Evolutionary conservation across 441 rosid genomes (phyloP).

Genomic region (Adansonia gregorii): DNA sequence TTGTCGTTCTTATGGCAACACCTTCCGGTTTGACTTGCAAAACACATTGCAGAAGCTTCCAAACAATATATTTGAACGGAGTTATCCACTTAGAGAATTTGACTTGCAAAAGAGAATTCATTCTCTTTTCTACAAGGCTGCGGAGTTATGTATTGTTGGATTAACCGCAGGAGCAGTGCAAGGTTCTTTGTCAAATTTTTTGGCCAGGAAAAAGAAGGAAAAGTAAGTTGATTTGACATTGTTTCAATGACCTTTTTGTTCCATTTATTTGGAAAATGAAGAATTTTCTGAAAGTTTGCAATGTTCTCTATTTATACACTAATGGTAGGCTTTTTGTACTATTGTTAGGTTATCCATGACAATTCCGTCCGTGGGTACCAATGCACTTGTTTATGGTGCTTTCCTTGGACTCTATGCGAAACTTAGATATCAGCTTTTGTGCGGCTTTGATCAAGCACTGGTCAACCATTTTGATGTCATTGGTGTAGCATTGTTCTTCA

Average conservation of each 20-base stretch:
- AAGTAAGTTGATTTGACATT: conserved; percentile 50
- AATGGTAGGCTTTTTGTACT: conserved; percentile 19
- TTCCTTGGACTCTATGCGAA: conserved; percentile 90
- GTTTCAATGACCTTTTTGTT: not conserved
- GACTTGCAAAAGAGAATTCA: conserved; percentile 84
- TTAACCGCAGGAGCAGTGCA: conserved; percentile 76
- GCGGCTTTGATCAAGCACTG: conserved; percentile 75
- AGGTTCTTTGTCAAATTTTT: conserved; percentile 72
- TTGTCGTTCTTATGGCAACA: conserved; percentile 90
- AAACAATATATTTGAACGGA: conserved; percentile 83
- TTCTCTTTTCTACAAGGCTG: conserved; percentile 82
- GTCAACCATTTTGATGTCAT: conserved; percentile 87
- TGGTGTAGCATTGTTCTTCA: conserved; percentile 79
- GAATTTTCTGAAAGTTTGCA: not conserved
- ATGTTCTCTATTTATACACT: not conserved
- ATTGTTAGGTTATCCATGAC: conserved; percentile 78
- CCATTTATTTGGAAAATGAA: conserved; percentile 6
- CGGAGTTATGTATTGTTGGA: conserved; percentile 81
- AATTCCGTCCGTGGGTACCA: conserved; percentile 65
- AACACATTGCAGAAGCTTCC: conserved; percentile 95
- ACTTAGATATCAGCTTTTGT: conserved; percentile 80
- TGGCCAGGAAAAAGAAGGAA: conserved; percentile 70
- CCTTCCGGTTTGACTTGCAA: conserved; percentile 87
- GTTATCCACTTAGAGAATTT: conserved; percentile 90
- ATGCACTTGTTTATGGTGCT: conserved; percentile 88